These are phyloP conservation scores for Parascedosporium putredinis DNA, from an alignment of 2,329 filamentous ascomycete species.

Conservation along the genomic window DNA sequence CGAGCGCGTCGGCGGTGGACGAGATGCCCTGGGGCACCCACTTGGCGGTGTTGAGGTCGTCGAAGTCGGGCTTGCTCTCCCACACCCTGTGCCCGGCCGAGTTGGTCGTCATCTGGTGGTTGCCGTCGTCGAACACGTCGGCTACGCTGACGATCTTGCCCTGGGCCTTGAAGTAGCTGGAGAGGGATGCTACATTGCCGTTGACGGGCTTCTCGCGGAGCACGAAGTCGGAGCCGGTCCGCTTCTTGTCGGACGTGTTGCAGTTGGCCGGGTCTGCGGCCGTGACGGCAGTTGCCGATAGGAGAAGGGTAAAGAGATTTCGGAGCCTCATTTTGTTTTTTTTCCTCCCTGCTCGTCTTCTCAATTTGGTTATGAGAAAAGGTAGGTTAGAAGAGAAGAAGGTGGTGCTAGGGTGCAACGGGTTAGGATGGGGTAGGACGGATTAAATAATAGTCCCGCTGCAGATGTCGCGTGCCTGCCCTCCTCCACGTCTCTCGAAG, in stretches of 20 bases:
- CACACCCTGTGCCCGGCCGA: conserved; percentile 11
- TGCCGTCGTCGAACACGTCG: conserved; percentile 16
- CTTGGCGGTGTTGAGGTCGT: conserved; percentile 21
- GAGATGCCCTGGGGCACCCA: conserved; percentile 25
- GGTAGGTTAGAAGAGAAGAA: no score
- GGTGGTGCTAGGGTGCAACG: no score
- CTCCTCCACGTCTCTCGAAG: no score
- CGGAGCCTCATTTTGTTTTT: conserved; percentile 3
- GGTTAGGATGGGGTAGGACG: no score
- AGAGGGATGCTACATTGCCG: conserved; percentile 14
- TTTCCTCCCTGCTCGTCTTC: no score
- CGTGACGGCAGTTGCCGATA: background rate
- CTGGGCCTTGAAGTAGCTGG: conserved; percentile 12
- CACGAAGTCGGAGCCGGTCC: conserved; percentile 14
- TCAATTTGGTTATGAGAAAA: no score
- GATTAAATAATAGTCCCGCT: no score
- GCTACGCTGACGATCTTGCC: conserved; percentile 12
- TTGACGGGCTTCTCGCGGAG: conserved; percentile 15
- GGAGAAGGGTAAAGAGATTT: background rate
- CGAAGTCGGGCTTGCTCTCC: conserved; percentile 15
- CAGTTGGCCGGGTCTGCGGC: conserved; percentile 2
- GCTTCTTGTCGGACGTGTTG: conserved; percentile 1
- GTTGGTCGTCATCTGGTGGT: conserved; percentile 14
- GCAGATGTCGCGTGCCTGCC: no score
- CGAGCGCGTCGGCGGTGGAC: conserved; percentile 22